A percentile compares a stretch with the other conserved stretches of the same genome.
Conservation (phyloP, 805 yeast species). For the Candida montana region DNA sequence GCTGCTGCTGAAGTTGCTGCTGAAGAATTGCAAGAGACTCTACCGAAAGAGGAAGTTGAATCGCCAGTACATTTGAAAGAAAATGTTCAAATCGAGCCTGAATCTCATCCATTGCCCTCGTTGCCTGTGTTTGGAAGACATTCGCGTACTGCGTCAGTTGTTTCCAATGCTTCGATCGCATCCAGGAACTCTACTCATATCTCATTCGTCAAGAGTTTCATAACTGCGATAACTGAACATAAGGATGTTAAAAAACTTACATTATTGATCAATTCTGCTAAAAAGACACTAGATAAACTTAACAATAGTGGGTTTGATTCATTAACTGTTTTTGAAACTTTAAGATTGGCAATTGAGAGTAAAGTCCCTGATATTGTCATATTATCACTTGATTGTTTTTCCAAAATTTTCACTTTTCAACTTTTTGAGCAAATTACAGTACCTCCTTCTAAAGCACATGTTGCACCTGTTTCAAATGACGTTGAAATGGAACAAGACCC, state of each 20-base stretch:
- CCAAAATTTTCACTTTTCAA: conserved; percentile 84
- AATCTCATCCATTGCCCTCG: conserved; percentile 6
- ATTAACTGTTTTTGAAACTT: conserved; percentile 65
- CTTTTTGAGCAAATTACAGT: conserved; percentile 58
- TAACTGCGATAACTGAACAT: conserved; percentile 49
- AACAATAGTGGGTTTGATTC: conserved; percentile 36
- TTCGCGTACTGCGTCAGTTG: conserved; percentile 16
- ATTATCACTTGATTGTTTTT: conserved; percentile 76
- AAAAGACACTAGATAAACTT: conserved; percentile 27
- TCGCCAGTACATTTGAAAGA: too few relatives aligned
- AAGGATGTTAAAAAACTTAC: conserved; percentile 55
- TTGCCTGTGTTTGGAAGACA: conserved; percentile 13
- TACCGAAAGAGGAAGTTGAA: not conserved
- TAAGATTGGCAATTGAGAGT: conserved; percentile 70
- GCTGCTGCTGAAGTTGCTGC: conserved; percentile 8
- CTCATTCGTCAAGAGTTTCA: conserved; percentile 48
- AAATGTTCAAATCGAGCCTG: too few relatives aligned
- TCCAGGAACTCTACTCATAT: conserved; percentile 29
- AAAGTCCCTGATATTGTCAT: conserved; percentile 59
- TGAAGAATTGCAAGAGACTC: not conserved
- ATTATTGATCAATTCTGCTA: conserved; percentile 28
- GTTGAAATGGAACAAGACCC: conserved; percentile 9
- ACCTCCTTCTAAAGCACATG: conserved; percentile 35
- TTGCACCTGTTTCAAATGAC: conserved; percentile 18
- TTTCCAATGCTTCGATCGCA: conserved; percentile 16